A percentile compares a stretch with the other conserved stretches of the same genome.
phyloP scores from a whole-genome alignment of 2,329 filamentous ascomycete genomes.

The Aspergillus texensis region DNA sequence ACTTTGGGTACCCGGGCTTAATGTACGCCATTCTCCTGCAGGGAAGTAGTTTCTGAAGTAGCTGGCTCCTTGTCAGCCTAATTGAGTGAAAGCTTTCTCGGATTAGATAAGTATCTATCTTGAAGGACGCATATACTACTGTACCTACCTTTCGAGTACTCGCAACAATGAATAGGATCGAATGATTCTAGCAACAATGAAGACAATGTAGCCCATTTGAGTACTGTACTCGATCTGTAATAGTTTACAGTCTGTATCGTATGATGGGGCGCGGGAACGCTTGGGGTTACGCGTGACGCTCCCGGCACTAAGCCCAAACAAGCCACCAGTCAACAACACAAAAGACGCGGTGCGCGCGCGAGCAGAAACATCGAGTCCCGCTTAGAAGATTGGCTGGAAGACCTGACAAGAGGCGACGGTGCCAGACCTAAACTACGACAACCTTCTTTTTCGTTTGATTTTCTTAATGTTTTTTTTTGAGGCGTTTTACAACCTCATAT shows the following conservation, averaged over 20 bases:
- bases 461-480: background rate
- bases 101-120: background rate
- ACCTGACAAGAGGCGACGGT: slow-evolving; percentile 11
- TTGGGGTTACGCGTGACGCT: slow-evolving; percentile 29
- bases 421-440: slow-evolving; percentile 8
- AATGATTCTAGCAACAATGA: background rate
- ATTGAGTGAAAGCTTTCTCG: background rate
- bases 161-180: background rate
- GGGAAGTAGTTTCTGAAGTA: background rate
- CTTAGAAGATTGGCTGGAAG: slow-evolving; percentile 18
- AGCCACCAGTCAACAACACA: slow-evolving; percentile 32
- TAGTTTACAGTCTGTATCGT: slow-evolving; percentile 13
- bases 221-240: background rate
- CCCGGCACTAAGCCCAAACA: slow-evolving; percentile 30
- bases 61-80: background rate
- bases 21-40: background rate
- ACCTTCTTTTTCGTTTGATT: slow-evolving; percentile 12
- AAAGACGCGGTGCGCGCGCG: slow-evolving; percentile 33
- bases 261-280: slow-evolving; percentile 16
- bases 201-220: background rate
- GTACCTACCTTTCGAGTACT: background rate
- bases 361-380: slow-evolving; percentile 24
- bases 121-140: background rate
- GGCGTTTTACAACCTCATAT: slow-evolving; percentile 3
- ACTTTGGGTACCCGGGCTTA: background rate